Evolutionary conservation across 495 filamentous ascomycete species (phyloP).

Genomic region (Thozetella sp.): DNA sequence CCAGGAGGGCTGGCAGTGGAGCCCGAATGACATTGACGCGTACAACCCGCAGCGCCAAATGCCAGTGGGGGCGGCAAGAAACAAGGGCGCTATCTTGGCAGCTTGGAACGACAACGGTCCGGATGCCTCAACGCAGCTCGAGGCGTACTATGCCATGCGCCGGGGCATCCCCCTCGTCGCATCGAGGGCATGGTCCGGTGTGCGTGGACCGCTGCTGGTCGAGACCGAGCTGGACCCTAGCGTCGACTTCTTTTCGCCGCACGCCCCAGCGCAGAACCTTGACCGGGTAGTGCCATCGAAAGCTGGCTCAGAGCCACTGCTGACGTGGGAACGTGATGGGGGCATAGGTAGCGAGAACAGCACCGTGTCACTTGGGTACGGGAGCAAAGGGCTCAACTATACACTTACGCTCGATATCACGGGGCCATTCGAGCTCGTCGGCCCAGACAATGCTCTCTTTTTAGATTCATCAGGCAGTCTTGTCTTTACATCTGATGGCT

Average conservation of each 20-base stretch:
- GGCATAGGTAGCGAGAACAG: background rate
- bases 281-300: slow-evolving; percentile 42
- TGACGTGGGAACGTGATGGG: slow-evolving; percentile 2
- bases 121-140: slow-evolving; percentile 56
- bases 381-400: slow-evolving; percentile 57
- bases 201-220: background rate
- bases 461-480: slow-evolving; percentile 32
- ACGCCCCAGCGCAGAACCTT: slow-evolving; percentile 50
- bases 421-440: slow-evolving; percentile 43
- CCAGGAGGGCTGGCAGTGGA: slow-evolving; percentile 48
- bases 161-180: slow-evolving; percentile 44
- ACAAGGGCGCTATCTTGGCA: slow-evolving; percentile 52
- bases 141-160: slow-evolving; percentile 54
- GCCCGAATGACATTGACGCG: slow-evolving; percentile 46
- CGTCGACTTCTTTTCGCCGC: slow-evolving; percentile 35
- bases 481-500: slow-evolving; percentile 47
- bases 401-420: slow-evolving; percentile 36
- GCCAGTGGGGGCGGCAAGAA: slow-evolving; percentile 21
- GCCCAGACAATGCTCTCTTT: slow-evolving; percentile 31
- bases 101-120: slow-evolving; percentile 62
- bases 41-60: slow-evolving; percentile 42
- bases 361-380: slow-evolving; percentile 25
- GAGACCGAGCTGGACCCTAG: slow-evolving; percentile 21
- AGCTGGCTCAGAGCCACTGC: slow-evolving; percentile 2
- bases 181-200: background rate